Evolutionary conservation across 2,329 filamentous ascomycete species (phyloP).

Genomic region (Penicillium sp.): DNA sequence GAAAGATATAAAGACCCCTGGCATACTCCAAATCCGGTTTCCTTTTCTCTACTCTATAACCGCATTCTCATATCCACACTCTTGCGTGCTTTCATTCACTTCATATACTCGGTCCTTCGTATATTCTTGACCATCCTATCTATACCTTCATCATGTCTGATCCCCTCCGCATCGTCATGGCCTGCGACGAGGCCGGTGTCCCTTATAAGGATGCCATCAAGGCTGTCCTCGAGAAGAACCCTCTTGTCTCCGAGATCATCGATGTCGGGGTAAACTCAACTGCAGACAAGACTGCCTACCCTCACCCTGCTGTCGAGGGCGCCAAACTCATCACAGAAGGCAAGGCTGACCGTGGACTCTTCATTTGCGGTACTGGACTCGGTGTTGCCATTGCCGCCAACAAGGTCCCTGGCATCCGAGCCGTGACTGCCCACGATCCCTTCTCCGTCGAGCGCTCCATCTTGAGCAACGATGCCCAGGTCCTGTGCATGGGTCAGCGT

Average conservation of each 20-base stretch:
- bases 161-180: constrained; percentile 59
- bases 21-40: constrained; percentile 2
- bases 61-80: not conserved
- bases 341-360: constrained; percentile 68
- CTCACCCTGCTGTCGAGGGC: constrained; percentile 70
- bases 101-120: not conserved
- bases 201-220: constrained; percentile 77
- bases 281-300: constrained; percentile 75
- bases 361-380: constrained; percentile 79
- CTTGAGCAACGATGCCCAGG: constrained; percentile 80
- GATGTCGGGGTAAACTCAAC: constrained; percentile 68
- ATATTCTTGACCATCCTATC: constrained; percentile 2
- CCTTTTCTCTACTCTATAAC: not conserved
- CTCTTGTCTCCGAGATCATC: constrained; percentile 62
- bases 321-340: constrained; percentile 52
- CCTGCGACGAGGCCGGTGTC: constrained; percentile 69
- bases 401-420: constrained; percentile 77
- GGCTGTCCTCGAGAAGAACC: constrained; percentile 63
- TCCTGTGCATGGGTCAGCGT: constrained; percentile 79
- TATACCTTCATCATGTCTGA: constrained; percentile 28
- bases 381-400: constrained; percentile 87
- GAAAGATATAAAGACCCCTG: constrained; percentile 9
- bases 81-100: not conserved
- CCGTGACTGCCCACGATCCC: constrained; percentile 84
- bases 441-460: constrained; percentile 79